Percentiles rank a stretch among this genome's conserved stretches.
Evolutionary conservation across 2,329 filamentous ascomycete genomes (phyloP).

Genomic region (Coniochaeta sp.): DNA sequence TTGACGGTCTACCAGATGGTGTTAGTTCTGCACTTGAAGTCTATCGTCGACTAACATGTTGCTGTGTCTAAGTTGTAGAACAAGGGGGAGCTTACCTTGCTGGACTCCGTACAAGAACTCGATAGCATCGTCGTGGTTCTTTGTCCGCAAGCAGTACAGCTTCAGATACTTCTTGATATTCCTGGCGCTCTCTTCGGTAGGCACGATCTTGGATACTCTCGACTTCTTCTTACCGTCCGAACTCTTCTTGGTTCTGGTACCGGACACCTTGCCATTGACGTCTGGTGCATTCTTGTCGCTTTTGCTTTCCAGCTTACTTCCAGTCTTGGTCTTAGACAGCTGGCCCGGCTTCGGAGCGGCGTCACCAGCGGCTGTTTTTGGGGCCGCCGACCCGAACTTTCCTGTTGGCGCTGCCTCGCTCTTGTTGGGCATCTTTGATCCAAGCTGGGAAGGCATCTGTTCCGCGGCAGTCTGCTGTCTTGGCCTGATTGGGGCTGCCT

Average conservation of each 20-base stretch:
- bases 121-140: neutral
- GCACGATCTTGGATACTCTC: neutral
- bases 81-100: neutral
- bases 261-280: no score
- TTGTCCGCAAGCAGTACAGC: neutral
- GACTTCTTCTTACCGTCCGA: neutral
- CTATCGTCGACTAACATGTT: neutral
- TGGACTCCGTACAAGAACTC: constrained; percentile 1
- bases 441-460: neutral
- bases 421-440: neutral
- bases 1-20: neutral
- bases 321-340: neutral
- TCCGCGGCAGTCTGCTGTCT: neutral
- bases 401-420: neutral
- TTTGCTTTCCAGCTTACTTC: neutral
- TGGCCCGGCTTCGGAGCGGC: neutral
- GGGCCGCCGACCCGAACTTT: neutral
- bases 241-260: neutral
- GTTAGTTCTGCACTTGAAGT: neutral
- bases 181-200: neutral
- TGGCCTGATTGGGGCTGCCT: neutral
- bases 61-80: neutral
- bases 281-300: no score
- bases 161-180: neutral
- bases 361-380: neutral